Evolutionary conservation across 2,329 filamentous ascomycete genomes (phyloP), one percentile per base, ranked within the genome.

Genomic region (Pseudogymnoascus sp.): DNA sequence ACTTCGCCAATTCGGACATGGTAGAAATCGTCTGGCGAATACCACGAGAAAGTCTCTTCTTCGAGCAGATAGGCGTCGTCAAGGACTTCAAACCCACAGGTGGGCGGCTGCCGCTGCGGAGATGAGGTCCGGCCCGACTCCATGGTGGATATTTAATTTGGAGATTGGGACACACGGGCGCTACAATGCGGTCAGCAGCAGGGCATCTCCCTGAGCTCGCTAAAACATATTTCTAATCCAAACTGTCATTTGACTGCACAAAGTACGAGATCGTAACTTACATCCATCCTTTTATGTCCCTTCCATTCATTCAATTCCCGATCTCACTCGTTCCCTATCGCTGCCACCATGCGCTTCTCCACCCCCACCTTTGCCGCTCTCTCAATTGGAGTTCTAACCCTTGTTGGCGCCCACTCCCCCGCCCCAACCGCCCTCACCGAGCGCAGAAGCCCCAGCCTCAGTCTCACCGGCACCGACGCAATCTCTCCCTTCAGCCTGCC

Each of bases 1-100:
- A 68, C 63, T 45, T 71, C 67, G 8, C 69, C 66, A 8, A 70
- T 67, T 36, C 60, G 67, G 23, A 71, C 67, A 31, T 68, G 70
- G 62, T 70, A 71, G 59, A 66, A 70, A 51, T 60, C 40, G 23
- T 70, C 68, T 16, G 65, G 64, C 18, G 62, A 60, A 47, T 71
- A 71, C 45, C 66, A 66, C 12, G 67, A 61, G 36, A 68, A 60
- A 5, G 63, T 68, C 62, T 71, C 70, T 59, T 71, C 70, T 47
- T 71, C 70, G 36, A 71, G 57, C 6, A 61, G 40, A 16, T 54
- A 65, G 21, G 11, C 12, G 37, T 37, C 63, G n/a, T 63, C 57
- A 8, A 65, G 31, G 5, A 62, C 62, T 21, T 31, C 16, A 26
- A 62, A 47, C 12, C 42, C 42, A 12, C 12, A 23, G 12, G 18